Evolutionary conservation across 2,329 filamentous ascomycete species (phyloP), one percentile per base, ranked within the genome.

Genomic region (Chalara sp.): DNA sequence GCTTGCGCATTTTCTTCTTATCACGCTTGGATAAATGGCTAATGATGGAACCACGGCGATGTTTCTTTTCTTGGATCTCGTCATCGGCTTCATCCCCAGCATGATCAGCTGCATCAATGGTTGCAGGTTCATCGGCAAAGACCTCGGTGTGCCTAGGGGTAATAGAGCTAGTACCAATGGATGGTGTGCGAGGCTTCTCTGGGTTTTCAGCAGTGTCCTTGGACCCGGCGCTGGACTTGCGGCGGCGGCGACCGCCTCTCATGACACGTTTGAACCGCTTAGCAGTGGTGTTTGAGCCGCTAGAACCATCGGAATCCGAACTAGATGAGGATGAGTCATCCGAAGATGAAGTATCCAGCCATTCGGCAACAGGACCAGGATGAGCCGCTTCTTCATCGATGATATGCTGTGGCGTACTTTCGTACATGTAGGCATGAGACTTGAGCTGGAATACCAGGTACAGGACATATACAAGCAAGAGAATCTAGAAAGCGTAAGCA

Each of bases 381-480:
- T 37, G 35, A 44, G 89, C 86, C 0, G 89, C 84, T 66, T 96
- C 91, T 61, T 93, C 89, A 59, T 96, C 91, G 56, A 96, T 93
- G 53, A 95, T 86, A 60, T 91, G 85, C 70, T 96, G 90, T 7
- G 91, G 91, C 5, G 88, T 96, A 58, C 89, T 93, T 68, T 90
- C 87, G 61, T 96, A 95, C 73, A 96, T 83, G 70, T 95, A 95
- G 6, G 88, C 80, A 65, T 96, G 90, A 1, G 89, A 93, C 69
- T 95, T 95, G 54, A 96, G 80, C 71, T 95, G 90, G 69, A 96
- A 96, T 21, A 95, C 65, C 33, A 96, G 79, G 64, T 95, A 96
- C 13, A 95, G 72, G 44, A 83, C 70, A 65, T 96, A 96, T 8
- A 96, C 85, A 33, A 95, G 65, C 2, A 95, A 76, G 6, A 96